phyloP scores from a whole-genome alignment of 176 grass and related monocot species.

The Raddia guianensis region DNA sequence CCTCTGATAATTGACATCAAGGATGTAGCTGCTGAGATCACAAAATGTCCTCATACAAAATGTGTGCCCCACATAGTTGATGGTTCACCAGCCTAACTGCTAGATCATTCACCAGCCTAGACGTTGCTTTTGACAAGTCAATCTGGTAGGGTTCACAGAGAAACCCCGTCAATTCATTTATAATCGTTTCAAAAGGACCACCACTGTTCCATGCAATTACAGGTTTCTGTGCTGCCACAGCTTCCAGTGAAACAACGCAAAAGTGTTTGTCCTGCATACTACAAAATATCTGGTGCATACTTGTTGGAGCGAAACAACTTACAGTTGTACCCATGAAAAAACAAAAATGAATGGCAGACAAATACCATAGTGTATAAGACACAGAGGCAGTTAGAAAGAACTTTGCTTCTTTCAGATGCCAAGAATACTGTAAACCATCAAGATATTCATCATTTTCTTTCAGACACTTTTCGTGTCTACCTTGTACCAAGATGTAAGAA shows the following conservation, averaged over 20 bases:
- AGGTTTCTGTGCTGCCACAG: conserved; percentile 54
- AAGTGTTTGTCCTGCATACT: conserved; percentile 53
- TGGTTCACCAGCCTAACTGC: conserved; percentile 52
- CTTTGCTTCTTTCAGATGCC: conserved; percentile 20
- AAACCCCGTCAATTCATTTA: conserved; percentile 50
- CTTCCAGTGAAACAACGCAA: conserved; percentile 59
- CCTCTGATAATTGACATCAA: conserved; percentile 42
- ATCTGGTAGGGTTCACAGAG: conserved; percentile 49
- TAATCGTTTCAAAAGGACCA: conserved; percentile 54
- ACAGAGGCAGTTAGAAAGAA: conserved; percentile 23
- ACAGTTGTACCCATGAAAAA: background rate
- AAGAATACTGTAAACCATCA: conserved; percentile 46
- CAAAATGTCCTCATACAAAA: conserved; percentile 48
- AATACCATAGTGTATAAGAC: conserved; percentile 54
- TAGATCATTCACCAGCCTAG: conserved; percentile 43
- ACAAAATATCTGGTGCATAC: conserved; percentile 10
- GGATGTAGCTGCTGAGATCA: conserved; percentile 43
- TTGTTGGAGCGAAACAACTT: background rate
- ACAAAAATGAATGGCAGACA: background rate
- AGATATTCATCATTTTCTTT: conserved; percentile 64
- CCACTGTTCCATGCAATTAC: conserved; percentile 64
- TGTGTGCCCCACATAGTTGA: conserved; percentile 36
- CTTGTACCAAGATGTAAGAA: conserved; percentile 27
- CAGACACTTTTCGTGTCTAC: conserved; percentile 52
- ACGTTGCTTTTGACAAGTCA: conserved; percentile 49